Percentiles rank a stretch among this genome's conserved stretches.
Conservation (phyloP, 2,329 filamentous ascomycete genomes). For the Trichothecium sympodiale region DNA sequence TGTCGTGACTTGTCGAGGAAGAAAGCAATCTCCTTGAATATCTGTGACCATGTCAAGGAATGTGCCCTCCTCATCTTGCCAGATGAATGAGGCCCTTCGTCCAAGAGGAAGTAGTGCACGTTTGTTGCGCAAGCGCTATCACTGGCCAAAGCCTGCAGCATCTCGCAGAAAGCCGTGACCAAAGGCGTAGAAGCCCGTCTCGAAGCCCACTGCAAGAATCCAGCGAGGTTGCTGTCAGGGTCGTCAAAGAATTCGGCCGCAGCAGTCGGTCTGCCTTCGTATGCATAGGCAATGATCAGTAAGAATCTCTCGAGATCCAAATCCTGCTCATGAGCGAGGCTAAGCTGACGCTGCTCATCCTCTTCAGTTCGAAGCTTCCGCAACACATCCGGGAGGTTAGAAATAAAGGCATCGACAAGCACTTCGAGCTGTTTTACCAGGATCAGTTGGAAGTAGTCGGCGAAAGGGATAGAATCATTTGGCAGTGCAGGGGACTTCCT, state of each 20-base stretch:
- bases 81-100: conserved; percentile 65
- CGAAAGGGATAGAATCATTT: conserved; percentile 57
- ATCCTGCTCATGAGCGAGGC: conserved; percentile 54
- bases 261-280: conserved; percentile 73
- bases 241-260: conserved; percentile 87
- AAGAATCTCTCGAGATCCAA: conserved; percentile 81
- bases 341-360: conserved; percentile 70
- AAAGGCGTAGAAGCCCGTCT: conserved; percentile 90
- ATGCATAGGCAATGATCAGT: conserved; percentile 83
- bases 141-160: conserved; percentile 79
- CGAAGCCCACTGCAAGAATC: conserved; percentile 96
- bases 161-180: conserved; percentile 92
- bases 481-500: conserved; percentile 64
- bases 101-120: conserved; percentile 80
- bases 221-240: conserved; percentile 82
- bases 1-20: conserved; percentile 73
- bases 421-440: conserved; percentile 74
- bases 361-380: conserved; percentile 79
- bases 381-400: conserved; percentile 87
- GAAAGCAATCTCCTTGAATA: conserved; percentile 79
- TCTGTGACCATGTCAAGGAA: conserved; percentile 85
- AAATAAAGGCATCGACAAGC: conserved; percentile 87
- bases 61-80: conserved; percentile 73
- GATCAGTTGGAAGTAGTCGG: conserved; percentile 58
- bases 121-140: conserved; percentile 73